Evolutionary conservation across 116 monocot genomes (phyloP).

Genomic region (Trichopus zeylanicus): DNA sequence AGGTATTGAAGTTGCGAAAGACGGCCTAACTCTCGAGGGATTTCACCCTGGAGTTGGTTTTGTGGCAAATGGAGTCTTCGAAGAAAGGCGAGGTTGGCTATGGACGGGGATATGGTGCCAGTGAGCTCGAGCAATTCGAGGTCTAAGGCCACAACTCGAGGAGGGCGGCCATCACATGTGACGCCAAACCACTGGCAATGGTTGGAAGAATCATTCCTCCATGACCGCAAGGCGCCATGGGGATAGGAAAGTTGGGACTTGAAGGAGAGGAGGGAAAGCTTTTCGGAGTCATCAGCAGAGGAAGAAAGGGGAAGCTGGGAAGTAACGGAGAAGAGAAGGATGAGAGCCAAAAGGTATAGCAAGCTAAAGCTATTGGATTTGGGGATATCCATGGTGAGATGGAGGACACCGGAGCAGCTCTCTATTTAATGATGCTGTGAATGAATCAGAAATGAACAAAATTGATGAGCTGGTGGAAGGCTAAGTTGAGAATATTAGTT

Average conservation of each 20-base stretch:
- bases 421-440: too few relatives aligned
- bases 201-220: neutral
- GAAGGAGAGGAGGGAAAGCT: neutral
- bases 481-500: too few relatives aligned
- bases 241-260: slow-evolving; percentile 7
- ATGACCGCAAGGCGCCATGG: neutral
- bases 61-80: neutral
- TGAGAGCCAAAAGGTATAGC: too few relatives aligned
- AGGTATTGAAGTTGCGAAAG: neutral
- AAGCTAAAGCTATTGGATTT: too few relatives aligned
- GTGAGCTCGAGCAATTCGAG: neutral
- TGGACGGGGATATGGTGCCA: neutral
- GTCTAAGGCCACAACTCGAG: neutral
- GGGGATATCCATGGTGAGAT: too few relatives aligned
- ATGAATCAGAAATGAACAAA: too few relatives aligned
- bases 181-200: neutral
- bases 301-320: too few relatives aligned
- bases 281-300: too few relatives aligned
- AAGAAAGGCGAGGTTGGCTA: neutral
- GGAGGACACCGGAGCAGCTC: too few relatives aligned
- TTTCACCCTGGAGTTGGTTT: neutral
- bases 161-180: neutral
- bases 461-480: too few relatives aligned
- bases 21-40: neutral
- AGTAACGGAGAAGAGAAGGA: too few relatives aligned